Conservation (phyloP, 495 filamentous ascomycete genomes). For the Parathielavia appendiculata region DNA sequence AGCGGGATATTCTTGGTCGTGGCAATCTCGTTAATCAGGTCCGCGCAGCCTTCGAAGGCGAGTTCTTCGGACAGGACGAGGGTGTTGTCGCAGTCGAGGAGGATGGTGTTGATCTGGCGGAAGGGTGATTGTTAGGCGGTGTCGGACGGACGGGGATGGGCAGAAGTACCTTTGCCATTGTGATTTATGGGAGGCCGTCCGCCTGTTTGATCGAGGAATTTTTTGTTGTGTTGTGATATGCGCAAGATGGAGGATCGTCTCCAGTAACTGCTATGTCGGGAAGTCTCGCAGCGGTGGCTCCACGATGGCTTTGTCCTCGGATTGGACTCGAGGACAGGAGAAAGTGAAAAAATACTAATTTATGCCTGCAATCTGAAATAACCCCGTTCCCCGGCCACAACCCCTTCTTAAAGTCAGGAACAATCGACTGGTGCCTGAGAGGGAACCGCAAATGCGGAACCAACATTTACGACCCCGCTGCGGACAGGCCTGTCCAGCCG, state of each 20-base stretch:
- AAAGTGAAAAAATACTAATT: too few species aligned
- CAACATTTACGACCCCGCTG: background rate
- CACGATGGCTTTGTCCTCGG: too few species aligned
- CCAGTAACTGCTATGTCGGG: too few species aligned
- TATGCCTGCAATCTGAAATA: too few species aligned
- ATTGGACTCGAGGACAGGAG: too few species aligned
- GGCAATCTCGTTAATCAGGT: slow-evolving; percentile 87
- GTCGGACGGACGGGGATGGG: background rate
- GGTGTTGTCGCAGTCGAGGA: slow-evolving; percentile 98
- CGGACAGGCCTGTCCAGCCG: slow-evolving; percentile 5
- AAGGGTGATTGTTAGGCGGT: background rate
- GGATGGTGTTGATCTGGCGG: slow-evolving; percentile 48
- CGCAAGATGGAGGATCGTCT: too few species aligned
- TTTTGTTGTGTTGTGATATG: too few species aligned
- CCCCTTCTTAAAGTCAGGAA: too few species aligned
- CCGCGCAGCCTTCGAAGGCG: slow-evolving; percentile 91
- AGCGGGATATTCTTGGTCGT: slow-evolving; percentile 54
- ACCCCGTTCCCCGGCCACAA: too few species aligned
- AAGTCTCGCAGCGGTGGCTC: too few species aligned
- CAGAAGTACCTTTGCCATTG: slow-evolving; percentile 16
- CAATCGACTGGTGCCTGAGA: background rate
- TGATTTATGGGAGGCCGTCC: too few species aligned
- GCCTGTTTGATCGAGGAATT: too few species aligned
- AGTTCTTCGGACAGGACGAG: slow-evolving; percentile 87
- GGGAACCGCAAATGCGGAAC: slow-evolving; percentile 7